These are phyloP conservation scores for Eucalyptus erythrocorys DNA, from an alignment of 345 rosid genomes.

Conservation along the genomic window DNA sequence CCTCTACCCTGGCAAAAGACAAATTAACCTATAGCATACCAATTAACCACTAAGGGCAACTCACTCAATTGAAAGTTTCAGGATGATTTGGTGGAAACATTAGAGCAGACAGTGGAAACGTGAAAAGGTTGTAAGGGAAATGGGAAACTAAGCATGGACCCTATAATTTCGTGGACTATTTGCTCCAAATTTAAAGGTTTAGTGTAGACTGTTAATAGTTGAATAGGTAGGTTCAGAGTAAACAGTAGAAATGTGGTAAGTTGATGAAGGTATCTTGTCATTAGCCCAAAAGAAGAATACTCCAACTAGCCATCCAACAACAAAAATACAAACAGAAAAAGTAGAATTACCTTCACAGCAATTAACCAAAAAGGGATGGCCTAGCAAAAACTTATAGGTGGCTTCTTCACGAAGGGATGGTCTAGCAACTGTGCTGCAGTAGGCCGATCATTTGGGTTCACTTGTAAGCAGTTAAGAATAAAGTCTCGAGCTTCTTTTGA, in stretches of 20 bases:
- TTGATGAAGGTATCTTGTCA: background rate
- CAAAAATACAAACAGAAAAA: no score
- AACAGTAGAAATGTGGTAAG: background rate
- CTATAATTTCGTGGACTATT: background rate
- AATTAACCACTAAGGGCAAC: background rate
- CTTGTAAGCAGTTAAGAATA: background rate
- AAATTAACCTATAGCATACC: background rate
- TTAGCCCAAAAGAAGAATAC: background rate
- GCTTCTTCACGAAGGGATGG: constrained; percentile 4
- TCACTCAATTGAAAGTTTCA: background rate
- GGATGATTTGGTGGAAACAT: background rate
- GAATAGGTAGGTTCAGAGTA: background rate
- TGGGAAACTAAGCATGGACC: background rate
- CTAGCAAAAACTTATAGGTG: background rate
- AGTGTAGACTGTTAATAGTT: background rate
- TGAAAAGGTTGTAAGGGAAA: background rate
- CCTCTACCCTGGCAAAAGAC: background rate
- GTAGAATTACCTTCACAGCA: background rate
- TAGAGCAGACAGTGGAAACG: background rate
- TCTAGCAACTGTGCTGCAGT: background rate
- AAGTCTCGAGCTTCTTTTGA: background rate
- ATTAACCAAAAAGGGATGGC: background rate
- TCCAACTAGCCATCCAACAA: background rate
- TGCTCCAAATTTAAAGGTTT: background rate
- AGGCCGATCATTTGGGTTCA: background rate